phyloP scores from a whole-genome alignment of 1,284 basidiomycete genomes.

The Papiliotrema laurentii region DNA sequence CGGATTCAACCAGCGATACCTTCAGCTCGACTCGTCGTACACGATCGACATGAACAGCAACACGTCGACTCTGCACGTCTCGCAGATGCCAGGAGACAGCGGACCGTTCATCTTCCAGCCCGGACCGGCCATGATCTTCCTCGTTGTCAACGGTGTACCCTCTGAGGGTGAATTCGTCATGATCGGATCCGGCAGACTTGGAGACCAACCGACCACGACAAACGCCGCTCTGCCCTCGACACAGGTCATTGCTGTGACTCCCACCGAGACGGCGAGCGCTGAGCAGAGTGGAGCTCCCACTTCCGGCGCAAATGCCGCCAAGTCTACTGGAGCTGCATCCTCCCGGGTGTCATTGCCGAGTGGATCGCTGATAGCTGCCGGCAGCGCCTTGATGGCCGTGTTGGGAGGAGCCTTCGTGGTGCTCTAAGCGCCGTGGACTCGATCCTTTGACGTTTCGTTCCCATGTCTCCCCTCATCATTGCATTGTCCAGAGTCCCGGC shows the following conservation, averaged over 20 bases:
- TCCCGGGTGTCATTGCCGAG: background rate
- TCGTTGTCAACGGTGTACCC: constrained; percentile 76
- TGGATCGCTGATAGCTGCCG: background rate
- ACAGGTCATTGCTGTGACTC: constrained; percentile 4
- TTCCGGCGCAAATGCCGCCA: background rate
- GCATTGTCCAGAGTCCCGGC: too few relatives aligned
- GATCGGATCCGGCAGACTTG: constrained; percentile 72
- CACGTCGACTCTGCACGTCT: constrained; percentile 67
- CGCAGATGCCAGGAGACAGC: constrained; percentile 72
- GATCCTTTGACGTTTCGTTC: too few relatives aligned
- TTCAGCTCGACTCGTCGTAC: constrained; percentile 74
- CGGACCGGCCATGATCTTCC: constrained; percentile 76
- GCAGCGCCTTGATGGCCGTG: background rate
- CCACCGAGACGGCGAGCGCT: background rate
- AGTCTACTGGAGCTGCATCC: background rate
- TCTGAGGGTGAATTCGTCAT: constrained; percentile 68
- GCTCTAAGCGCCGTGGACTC: too few relatives aligned
- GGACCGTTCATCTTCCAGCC: constrained; percentile 69
- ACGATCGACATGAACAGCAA: constrained; percentile 68
- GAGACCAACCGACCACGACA: constrained; percentile 57
- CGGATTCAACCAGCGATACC: constrained; percentile 52
- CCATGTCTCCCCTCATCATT: too few relatives aligned
- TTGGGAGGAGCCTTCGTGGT: background rate
- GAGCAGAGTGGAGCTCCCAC: background rate
- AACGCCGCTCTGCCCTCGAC: constrained; percentile 56